Conservation (phyloP, 2,329 filamentous ascomycete species). For the Sclerotinia glacialis region DNA sequence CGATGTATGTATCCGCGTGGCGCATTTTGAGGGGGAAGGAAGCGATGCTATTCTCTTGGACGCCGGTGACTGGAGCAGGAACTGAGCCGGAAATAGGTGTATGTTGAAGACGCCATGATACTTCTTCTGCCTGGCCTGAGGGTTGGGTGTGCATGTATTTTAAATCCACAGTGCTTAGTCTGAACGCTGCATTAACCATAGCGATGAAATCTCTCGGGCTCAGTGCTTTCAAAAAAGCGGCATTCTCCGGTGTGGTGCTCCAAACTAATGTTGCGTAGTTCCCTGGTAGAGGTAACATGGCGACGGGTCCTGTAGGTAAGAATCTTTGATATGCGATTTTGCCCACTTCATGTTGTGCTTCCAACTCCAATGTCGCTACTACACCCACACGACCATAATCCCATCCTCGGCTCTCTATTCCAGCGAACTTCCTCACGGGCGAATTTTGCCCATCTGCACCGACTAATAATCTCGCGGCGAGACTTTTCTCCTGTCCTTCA, state of each 20-base stretch:
- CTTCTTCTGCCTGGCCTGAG: slow-evolving; percentile 65
- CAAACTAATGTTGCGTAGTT: slow-evolving; percentile 85
- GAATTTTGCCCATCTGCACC: slow-evolving; percentile 95
- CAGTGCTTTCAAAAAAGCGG: slow-evolving; percentile 74
- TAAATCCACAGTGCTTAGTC: slow-evolving; percentile 74
- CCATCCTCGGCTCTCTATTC: slow-evolving; percentile 83
- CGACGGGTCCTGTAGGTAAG: slow-evolving; percentile 85
- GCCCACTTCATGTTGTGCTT: slow-evolving; percentile 52
- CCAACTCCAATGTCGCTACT: slow-evolving; percentile 80
- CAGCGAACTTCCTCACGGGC: slow-evolving; percentile 84
- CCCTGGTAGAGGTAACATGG: slow-evolving; percentile 84
- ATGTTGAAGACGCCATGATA: slow-evolving; percentile 78
- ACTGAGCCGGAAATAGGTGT: slow-evolving; percentile 50
- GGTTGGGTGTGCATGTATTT: slow-evolving; percentile 71
- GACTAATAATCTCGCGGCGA: slow-evolving; percentile 81
- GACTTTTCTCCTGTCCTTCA: slow-evolving; percentile 54
- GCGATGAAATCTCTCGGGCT: slow-evolving; percentile 70
- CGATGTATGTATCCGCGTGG: slow-evolving; percentile 91
- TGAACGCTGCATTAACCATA: slow-evolving; percentile 92
- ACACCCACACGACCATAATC: slow-evolving; percentile 90
- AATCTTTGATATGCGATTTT: slow-evolving; percentile 94
- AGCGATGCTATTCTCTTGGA: slow-evolving; percentile 78
- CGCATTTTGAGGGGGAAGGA: slow-evolving; percentile 89
- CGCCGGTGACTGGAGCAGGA: slow-evolving; percentile 63
- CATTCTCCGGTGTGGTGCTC: slow-evolving; percentile 83